These are phyloP conservation scores for Helicocarpus griseus DNA, from an alignment of 2,329 filamentous ascomycete genomes.

Conservation along the genomic window DNA sequence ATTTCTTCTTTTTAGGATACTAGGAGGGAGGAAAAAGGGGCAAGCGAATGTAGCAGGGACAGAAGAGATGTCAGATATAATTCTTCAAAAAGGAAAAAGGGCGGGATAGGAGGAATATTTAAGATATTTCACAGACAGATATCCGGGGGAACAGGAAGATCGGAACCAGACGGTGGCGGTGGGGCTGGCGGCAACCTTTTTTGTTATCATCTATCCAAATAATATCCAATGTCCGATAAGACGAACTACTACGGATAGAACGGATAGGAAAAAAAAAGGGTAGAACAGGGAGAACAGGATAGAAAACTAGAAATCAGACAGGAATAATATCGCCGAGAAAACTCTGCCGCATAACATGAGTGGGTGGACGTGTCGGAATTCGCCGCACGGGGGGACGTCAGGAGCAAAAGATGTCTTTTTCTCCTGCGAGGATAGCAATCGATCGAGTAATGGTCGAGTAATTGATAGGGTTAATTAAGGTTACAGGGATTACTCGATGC, in stretches of 20 bases:
- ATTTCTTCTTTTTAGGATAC: background rate
- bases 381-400: background rate
- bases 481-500: background rate
- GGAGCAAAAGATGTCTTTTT: background rate
- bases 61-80: too few relatives aligned
- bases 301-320: background rate
- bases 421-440: background rate
- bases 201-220: too few relatives aligned
- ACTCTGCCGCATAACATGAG: background rate
- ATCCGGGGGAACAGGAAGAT: too few relatives aligned
- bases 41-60: too few relatives aligned
- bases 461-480: constrained; percentile 4
- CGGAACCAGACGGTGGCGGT: background rate
- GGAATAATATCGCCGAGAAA: background rate
- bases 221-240: too few relatives aligned
- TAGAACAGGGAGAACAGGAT: background rate
- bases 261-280: background rate
- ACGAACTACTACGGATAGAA: too few relatives aligned
- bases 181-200: background rate
- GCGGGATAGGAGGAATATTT: too few relatives aligned
- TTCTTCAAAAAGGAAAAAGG: too few relatives aligned
- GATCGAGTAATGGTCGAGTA: constrained; percentile 3
- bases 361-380: background rate
- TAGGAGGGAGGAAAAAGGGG: background rate
- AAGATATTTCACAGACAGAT: too few relatives aligned